These are phyloP conservation scores for Starmerella geochares DNA, from an alignment of 805 yeast genomes.

Conservation along the genomic window DNA sequence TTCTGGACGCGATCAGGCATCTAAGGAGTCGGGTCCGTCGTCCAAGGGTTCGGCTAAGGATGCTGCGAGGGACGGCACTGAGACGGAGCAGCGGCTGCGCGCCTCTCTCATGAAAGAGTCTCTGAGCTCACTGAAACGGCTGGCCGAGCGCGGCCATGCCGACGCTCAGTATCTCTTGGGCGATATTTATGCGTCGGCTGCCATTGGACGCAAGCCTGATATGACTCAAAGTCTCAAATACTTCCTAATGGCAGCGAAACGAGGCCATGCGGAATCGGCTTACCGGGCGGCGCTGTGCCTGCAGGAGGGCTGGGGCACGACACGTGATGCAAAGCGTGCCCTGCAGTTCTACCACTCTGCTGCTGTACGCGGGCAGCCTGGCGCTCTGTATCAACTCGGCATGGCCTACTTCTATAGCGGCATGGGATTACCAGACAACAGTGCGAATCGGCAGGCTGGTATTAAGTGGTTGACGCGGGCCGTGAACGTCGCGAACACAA, in stretches of 20 bases:
- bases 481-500: slow-evolving; percentile 67
- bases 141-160: slow-evolving; percentile 68
- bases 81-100: not conserved
- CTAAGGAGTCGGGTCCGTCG: not conserved
- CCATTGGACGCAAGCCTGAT: slow-evolving; percentile 62
- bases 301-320: slow-evolving; percentile 89
- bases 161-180: slow-evolving; percentile 89
- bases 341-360: slow-evolving; percentile 75
- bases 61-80: too few relatives aligned
- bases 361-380: slow-evolving; percentile 83
- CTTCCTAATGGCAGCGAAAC: slow-evolving; percentile 86
- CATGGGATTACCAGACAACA: slow-evolving; percentile 64
- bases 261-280: slow-evolving; percentile 83
- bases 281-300: slow-evolving; percentile 85
- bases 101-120: slow-evolving; percentile 68
- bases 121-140: slow-evolving; percentile 50
- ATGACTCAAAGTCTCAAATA: slow-evolving; percentile 62
- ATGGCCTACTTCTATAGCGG: slow-evolving; percentile 71
- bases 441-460: slow-evolving; percentile 70
- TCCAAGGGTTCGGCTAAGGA: not conserved
- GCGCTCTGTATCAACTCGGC: slow-evolving; percentile 93
- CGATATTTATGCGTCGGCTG: slow-evolving; percentile 82
- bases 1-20: not conserved
- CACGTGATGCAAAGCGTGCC: slow-evolving; percentile 78
- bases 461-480: slow-evolving; percentile 90